Evolutionary conservation across 2,329 filamentous ascomycete genomes (phyloP), one percentile per base, ranked within the genome.

Genomic region (Aureobasidium subglaciale): DNA sequence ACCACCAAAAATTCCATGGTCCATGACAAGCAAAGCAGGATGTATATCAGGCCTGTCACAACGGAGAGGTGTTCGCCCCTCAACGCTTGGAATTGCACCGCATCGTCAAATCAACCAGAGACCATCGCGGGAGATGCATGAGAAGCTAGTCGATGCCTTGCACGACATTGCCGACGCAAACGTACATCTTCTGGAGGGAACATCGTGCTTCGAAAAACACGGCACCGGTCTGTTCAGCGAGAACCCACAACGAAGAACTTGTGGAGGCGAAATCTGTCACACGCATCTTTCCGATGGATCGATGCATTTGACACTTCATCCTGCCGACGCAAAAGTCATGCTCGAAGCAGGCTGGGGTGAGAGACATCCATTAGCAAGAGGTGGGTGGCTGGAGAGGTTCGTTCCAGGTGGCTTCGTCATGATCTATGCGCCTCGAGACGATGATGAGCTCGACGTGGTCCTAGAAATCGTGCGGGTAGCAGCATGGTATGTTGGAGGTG

Each of bases 191-290:
- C 22, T 64, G 2, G 64, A 84, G 8, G 86, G 81, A 0, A 85
- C 79, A 1, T 89, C 85, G 1, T 91, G 87, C 65, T 84, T 93
- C 62, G 89, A 93, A 70, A 92, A 91, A 73, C 85, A 92, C 65
- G 86, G 86, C 38, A 78, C 88, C 5, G 88, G 85, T 0, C 77
- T 95, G 0, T 93, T 92, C 69, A 80, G 86, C 1, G 75, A 73
- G 2, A 75, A 79, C 49, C 84, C 85, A 0, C 75, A 86, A 59
- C 86, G 86, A 65, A 79, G 81, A 27, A 88, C 83, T 10, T 89
- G 86, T 63, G 81, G 85, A 62, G 88, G 88, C n/a, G 90, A 95
- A 71, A 80, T 95, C 40, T 87, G 83, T 63, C 90, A 95, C 68
- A 82, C 89, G 10, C 90, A 95, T 70, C 81, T 84, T 46, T 84